Percentiles rank a stretch among this genome's conserved stretches.
Conservation (phyloP, 192 early-diverging fungal genomes). For the Allomyces macrogynus region DNA sequence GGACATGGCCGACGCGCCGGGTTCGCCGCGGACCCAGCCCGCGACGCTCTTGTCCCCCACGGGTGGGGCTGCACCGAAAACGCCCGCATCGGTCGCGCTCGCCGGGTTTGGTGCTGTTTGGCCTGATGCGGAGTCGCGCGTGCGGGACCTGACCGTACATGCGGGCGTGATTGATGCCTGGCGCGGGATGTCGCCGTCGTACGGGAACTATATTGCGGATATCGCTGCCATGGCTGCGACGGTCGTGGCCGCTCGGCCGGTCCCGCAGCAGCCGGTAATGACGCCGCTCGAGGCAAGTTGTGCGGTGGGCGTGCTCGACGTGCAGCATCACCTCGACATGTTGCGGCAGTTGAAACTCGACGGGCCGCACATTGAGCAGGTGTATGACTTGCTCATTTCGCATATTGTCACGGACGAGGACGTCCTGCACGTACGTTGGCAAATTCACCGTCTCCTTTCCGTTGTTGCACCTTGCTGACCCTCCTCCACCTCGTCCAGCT, state of each 20-base stretch:
- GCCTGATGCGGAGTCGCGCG: constrained; percentile 35
- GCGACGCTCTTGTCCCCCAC: too few relatives aligned
- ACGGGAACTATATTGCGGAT: constrained; percentile 5
- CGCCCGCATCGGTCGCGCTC: constrained; percentile 1
- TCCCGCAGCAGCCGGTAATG: constrained; percentile 24
- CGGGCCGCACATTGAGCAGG: constrained; percentile 36
- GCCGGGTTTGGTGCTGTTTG: constrained; percentile 53
- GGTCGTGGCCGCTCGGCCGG: background rate
- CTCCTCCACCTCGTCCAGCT: too few relatives aligned
- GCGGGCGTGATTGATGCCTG: constrained; percentile 72
- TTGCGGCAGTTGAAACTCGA: constrained; percentile 26
- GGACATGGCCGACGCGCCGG: too few relatives aligned
- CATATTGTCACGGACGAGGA: constrained; percentile 49
- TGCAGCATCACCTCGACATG: constrained; percentile 42
- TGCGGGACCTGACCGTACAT: constrained; percentile 51
- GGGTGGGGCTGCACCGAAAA: too few relatives aligned
- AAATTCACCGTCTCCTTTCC: background rate
- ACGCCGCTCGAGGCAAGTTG: constrained; percentile 27
- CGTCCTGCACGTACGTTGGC: constrained; percentile 44
- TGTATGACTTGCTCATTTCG: constrained; percentile 48
- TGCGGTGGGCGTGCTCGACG: constrained; percentile 44
- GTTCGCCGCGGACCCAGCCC: too few relatives aligned
- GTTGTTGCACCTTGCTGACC: too few relatives aligned
- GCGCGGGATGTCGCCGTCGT: constrained; percentile 51
- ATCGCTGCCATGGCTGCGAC: constrained; percentile 1